These are phyloP conservation scores for Lipomyces lipofer DNA, from an alignment of 805 yeast genomes.

Conservation along the genomic window DNA sequence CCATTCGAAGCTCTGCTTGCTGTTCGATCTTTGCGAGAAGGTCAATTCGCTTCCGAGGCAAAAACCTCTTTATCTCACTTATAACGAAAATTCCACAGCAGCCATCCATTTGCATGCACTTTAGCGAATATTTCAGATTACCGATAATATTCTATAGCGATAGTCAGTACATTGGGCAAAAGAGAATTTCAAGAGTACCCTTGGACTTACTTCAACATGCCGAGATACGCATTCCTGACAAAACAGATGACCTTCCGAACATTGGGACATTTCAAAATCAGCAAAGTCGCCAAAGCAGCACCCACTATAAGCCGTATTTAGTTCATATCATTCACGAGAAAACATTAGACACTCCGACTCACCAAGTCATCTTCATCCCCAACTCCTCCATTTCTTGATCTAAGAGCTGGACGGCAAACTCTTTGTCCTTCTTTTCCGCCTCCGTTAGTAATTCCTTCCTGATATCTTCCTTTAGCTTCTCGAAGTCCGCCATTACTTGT, in stretches of 20 bases:
- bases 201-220: not conserved
- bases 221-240: constrained; percentile 49
- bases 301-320: not conserved
- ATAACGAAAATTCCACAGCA: constrained; percentile 54
- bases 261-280: constrained; percentile 43
- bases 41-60: not conserved
- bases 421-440: not conserved
- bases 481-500: not conserved
- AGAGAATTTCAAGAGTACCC: not conserved
- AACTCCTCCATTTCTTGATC: not conserved
- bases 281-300: constrained; percentile 8
- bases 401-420: not conserved
- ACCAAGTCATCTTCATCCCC: not conserved
- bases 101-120: constrained; percentile 43
- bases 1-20: not conserved
- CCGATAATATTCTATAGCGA: not conserved
- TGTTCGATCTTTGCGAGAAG: not conserved
- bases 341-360: no score
- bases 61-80: constrained; percentile 42
- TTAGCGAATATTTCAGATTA: not conserved
- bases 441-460: not conserved
- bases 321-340: no score
- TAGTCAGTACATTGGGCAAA: not conserved
- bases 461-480: not conserved
- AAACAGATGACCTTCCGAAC: constrained; percentile 46